Evolutionary conservation across 192 early-diverging fungal genomes (phyloP).

Genomic region (Coemansia sp.): DNA sequence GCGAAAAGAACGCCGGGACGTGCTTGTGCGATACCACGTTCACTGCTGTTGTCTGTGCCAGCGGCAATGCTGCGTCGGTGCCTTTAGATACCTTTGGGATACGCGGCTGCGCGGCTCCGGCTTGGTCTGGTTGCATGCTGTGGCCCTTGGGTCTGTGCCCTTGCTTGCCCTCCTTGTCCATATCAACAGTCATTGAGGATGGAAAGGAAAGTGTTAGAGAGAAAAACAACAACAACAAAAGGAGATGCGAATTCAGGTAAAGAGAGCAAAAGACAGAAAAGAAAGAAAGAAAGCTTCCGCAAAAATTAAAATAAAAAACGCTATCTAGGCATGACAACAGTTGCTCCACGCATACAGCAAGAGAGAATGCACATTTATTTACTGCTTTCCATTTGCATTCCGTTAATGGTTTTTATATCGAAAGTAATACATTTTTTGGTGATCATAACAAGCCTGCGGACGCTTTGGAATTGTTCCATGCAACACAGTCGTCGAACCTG

Average conservation of each 20-base stretch:
- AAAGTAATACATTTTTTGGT: background rate
- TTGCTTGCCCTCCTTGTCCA: conserved; percentile 14
- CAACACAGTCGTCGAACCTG: conserved; percentile 77
- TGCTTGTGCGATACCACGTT: conserved; percentile 12
- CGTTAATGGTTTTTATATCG: background rate
- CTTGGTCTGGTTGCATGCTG: conserved; percentile 13
- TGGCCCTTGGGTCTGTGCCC: conserved; percentile 39
- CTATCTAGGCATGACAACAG: background rate
- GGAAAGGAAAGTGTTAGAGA: background rate
- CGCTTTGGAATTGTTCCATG: conserved; percentile 61
- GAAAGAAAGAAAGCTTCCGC: background rate
- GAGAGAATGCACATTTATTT: background rate
- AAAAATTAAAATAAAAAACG: no score
- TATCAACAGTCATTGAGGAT: conserved; percentile 34
- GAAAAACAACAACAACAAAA: background rate
- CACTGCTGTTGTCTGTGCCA: background rate
- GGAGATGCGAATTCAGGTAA: background rate
- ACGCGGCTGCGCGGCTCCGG: background rate
- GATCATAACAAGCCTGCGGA: no score
- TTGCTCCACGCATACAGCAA: background rate
- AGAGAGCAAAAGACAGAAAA: background rate
- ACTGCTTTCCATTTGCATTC: no score
- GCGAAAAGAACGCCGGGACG: conserved; percentile 19
- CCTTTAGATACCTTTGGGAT: conserved; percentile 8
- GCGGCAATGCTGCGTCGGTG: background rate